These are phyloP conservation scores for Mycena haematopus DNA, from an alignment of 768 basidiomycete genomes.

Conservation along the genomic window DNA sequence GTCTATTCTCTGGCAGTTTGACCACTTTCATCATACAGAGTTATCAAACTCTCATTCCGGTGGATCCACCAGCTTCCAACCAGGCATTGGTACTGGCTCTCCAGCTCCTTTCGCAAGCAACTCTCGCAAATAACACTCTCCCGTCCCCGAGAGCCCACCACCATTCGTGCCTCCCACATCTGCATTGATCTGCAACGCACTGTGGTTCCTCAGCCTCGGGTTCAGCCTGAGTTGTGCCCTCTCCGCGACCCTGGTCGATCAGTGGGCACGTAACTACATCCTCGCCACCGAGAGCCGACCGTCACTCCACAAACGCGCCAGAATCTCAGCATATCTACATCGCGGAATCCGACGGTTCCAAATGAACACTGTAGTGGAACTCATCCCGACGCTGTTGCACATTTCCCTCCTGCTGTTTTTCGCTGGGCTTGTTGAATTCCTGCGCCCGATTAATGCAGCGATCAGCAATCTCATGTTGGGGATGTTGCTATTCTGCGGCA, in stretches of 20 bases:
- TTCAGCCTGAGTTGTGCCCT: conserved; percentile 50
- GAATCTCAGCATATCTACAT: conserved; percentile 49
- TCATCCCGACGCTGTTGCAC: conserved; percentile 54
- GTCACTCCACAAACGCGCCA: conserved; percentile 45
- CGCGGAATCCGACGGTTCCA: conserved; percentile 46
- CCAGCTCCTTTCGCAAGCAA: conserved; percentile 23
- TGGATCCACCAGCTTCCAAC: conserved; percentile 19
- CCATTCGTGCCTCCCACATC: conserved; percentile 37
- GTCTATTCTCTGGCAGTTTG: conserved; percentile 37
- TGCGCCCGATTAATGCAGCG: conserved; percentile 42
- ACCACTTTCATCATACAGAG: conserved; percentile 38
- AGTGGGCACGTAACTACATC: conserved; percentile 53
- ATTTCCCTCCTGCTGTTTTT: conserved; percentile 58
- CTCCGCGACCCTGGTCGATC: conserved; percentile 53
- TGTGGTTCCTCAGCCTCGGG: conserved; percentile 55
- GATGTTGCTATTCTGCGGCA: conserved; percentile 37
- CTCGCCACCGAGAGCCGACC: conserved; percentile 42
- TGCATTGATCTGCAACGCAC: conserved; percentile 45
- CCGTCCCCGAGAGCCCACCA: conserved; percentile 8
- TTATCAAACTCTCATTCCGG: conserved; percentile 31
- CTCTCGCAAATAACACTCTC: conserved; percentile 9
- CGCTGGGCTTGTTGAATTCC: conserved; percentile 52
- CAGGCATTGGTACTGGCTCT: conserved; percentile 20
- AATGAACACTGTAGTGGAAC: conserved; percentile 46
- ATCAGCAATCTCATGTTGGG: conserved; percentile 41